phyloP scores from a whole-genome alignment of 345 rosid species.

The Limnanthes douglasii region DNA sequence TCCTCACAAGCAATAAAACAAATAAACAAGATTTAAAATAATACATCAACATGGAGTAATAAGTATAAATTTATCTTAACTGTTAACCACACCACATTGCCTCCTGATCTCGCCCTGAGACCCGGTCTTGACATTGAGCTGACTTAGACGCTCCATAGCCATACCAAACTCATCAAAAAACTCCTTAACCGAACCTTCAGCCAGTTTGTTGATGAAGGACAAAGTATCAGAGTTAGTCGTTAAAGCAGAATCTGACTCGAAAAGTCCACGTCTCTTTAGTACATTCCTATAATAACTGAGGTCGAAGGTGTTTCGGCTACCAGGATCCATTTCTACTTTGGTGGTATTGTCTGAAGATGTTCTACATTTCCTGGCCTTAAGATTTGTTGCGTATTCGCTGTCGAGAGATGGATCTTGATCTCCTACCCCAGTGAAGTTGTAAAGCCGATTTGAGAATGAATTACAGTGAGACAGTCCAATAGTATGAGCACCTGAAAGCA shows the following conservation, averaged over 20 bases:
- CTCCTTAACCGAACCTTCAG: slow-evolving; percentile 26
- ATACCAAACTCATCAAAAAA: slow-evolving; percentile 45
- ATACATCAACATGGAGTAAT: too few species aligned
- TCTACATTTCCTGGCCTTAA: slow-evolving; percentile 59
- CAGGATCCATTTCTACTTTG: slow-evolving; percentile 69
- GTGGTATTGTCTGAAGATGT: slow-evolving; percentile 41
- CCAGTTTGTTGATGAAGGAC: slow-evolving; percentile 26
- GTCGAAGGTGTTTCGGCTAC: slow-evolving; percentile 59
- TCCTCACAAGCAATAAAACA: too few species aligned
- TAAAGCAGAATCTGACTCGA: slow-evolving; percentile 61
- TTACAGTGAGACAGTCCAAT: slow-evolving; percentile 65
- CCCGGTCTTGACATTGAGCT: slow-evolving; percentile 54
- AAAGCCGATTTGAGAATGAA: slow-evolving; percentile 36
- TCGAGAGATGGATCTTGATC: slow-evolving; percentile 56
- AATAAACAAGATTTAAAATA: too few species aligned
- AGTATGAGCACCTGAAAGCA: slow-evolving; percentile 70
- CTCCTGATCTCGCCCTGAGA: slow-evolving; percentile 55
- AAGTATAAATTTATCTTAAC: too few species aligned
- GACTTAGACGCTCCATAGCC: slow-evolving; percentile 76
- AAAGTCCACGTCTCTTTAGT: slow-evolving; percentile 58
- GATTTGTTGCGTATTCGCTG: slow-evolving; percentile 47
- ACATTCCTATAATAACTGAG: slow-evolving; percentile 41
- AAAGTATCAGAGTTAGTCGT: slow-evolving; percentile 35
- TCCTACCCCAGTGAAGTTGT: slow-evolving; percentile 56
- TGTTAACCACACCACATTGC: slow-evolving; percentile 48